phyloP scores from a whole-genome alignment of 768 basidiomycete species.

The Rhodotorula paludigena region DNA sequence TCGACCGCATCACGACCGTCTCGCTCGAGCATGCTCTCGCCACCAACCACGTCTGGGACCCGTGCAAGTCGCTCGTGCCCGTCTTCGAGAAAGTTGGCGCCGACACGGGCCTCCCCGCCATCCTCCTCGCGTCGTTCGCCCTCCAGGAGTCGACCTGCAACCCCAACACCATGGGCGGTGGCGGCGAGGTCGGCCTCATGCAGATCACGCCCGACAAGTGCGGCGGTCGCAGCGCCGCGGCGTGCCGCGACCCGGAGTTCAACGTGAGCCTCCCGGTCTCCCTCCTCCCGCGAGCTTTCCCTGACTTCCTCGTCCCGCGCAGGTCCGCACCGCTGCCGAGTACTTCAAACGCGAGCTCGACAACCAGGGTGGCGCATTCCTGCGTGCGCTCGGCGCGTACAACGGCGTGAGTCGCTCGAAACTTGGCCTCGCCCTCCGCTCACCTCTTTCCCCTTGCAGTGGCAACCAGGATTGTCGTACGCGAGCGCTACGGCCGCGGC shows the following conservation, averaged over 20 bases:
- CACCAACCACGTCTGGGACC: slow-evolving; percentile 57
- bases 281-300: too few species aligned
- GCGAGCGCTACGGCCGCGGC: slow-evolving; percentile 3
- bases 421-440: background rate
- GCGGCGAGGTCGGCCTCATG: slow-evolving; percentile 33
- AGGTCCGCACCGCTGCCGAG: slow-evolving; percentile 23
- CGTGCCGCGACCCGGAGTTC: slow-evolving; percentile 37
- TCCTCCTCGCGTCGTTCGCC: slow-evolving; percentile 76
- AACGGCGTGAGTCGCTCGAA: slow-evolving; percentile 7
- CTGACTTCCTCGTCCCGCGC: too few species aligned
- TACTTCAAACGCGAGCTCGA: slow-evolving; percentile 31
- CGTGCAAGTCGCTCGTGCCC: slow-evolving; percentile 55
- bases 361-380: slow-evolving; percentile 12
- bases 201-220: slow-evolving; percentile 41
- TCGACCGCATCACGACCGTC: slow-evolving; percentile 51
- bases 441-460: background rate
- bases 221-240: slow-evolving; percentile 17
- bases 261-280: too few species aligned
- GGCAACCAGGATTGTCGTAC: slow-evolving; percentile 8
- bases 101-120: slow-evolving; percentile 59
- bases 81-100: slow-evolving; percentile 61
- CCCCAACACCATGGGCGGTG: slow-evolving; percentile 5
- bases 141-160: slow-evolving; percentile 83
- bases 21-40: slow-evolving; percentile 55
- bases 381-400: slow-evolving; percentile 23